These are phyloP conservation scores for Ramichloridium luteum DNA, from an alignment of 2,329 filamentous ascomycete genomes.

Conservation along the genomic window DNA sequence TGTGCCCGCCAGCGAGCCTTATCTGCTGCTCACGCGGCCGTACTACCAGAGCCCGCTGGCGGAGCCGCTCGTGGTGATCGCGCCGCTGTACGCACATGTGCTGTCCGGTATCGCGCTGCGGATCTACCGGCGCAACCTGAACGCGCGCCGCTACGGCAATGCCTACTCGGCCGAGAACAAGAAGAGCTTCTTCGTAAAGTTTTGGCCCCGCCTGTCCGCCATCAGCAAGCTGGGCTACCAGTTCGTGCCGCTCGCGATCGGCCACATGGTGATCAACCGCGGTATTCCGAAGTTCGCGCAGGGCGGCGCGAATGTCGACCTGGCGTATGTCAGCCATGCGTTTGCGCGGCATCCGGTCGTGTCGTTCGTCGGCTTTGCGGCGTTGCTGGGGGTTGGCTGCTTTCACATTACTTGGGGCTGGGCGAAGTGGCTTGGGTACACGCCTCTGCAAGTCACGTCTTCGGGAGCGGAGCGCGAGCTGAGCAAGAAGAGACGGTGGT, in stretches of 20 bases:
- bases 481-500: slow-evolving; percentile 53
- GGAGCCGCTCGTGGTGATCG: slow-evolving; percentile 66
- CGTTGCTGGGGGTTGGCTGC: slow-evolving; percentile 54
- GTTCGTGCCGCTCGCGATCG: slow-evolving; percentile 51
- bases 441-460: slow-evolving; percentile 43
- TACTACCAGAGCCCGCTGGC: slow-evolving; percentile 76
- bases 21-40: slow-evolving; percentile 80
- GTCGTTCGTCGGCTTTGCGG: slow-evolving; percentile 56
- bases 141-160: slow-evolving; percentile 63
- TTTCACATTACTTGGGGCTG: slow-evolving; percentile 77
- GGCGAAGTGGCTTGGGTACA: slow-evolving; percentile 64
- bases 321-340: slow-evolving; percentile 75
- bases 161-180: slow-evolving; percentile 39
- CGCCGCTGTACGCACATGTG: slow-evolving; percentile 66
- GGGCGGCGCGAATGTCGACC: slow-evolving; percentile 71
- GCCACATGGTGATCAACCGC: slow-evolving; percentile 67
- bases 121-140: slow-evolving; percentile 58
- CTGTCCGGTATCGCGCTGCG: slow-evolving; percentile 65
- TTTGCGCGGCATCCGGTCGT: slow-evolving; percentile 59
- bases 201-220: slow-evolving; percentile 60
- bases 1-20: slow-evolving; percentile 64
- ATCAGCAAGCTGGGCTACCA: slow-evolving; percentile 63
- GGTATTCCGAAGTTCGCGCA: slow-evolving; percentile 62
- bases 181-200: slow-evolving; percentile 22
- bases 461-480: slow-evolving; percentile 38